Evolutionary conservation across 768 basidiomycete species (phyloP), one percentile per base, ranked within the genome.

Genomic region (Dentipellis fragilis): DNA sequence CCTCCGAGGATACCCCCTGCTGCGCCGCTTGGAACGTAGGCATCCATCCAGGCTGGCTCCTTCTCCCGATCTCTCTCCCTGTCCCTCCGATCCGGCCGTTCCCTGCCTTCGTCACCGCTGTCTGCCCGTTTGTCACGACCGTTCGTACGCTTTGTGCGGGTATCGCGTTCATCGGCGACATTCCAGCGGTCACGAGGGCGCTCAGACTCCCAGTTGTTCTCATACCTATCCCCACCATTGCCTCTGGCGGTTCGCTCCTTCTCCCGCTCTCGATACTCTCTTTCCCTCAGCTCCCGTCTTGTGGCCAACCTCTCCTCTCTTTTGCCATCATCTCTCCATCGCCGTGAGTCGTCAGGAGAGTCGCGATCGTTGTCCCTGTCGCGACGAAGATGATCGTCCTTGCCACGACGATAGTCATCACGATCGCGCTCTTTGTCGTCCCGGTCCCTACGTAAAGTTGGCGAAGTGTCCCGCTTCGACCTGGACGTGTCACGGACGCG

Each of bases 21-120:
- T 16, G 80, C 67, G 21, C 75, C 76, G 51, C 71, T 75, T 11
- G 89, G 88, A 58, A 90, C 77, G 65, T 89, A 90, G 17, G 87
- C 83, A 60, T 91, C 90, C 89, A 93, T 93, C 89, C 89, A 93
- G 16, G 89, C 89, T 21, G 89, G 90, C 65, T 92, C 90, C 63
- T 87, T 89, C 72, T 93, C 90, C 55, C 72, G 69, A 61, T 83
- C 83, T 55, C 77, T 75, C 51, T 84, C 79, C 34, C 78, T 73
- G 52, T 80, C 80, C 59, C 72, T 70, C 52, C 71, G 70, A 23
- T 76, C 75, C 19, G 71, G 75, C 56, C 70, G 69, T n/a, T 77
- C 77, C 60, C 70, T 73, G 21, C 71, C 68, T n/a, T 80, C 77
- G 54, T 71, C 71, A 49, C 77, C 78, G 52, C 72, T 78, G 12